These are phyloP conservation scores for Coemansia sp. DNA, from an alignment of 192 early-diverging fungal genomes.

Conservation along the genomic window DNA sequence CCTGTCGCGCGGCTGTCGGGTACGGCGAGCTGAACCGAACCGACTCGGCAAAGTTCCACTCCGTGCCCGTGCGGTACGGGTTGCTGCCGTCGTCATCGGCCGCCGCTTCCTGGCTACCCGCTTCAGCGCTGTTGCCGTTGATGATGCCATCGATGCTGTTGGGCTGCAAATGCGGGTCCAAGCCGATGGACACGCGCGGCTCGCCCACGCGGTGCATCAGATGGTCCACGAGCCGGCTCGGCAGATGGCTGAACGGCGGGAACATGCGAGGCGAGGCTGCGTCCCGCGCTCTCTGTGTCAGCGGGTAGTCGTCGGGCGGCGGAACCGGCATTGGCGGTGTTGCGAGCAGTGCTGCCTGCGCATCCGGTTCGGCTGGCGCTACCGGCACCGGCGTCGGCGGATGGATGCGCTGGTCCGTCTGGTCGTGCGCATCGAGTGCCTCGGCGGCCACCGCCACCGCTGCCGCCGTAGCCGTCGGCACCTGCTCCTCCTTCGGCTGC, in stretches of 20 bases:
- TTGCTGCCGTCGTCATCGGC: conserved; percentile 20
- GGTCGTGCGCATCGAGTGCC: background rate
- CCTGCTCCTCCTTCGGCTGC: background rate
- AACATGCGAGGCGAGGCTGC: conserved; percentile 36
- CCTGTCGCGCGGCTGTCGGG: conserved; percentile 21
- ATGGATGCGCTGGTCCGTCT: background rate
- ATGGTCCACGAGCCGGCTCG: conserved; percentile 32
- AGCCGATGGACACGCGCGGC: conserved; percentile 50
- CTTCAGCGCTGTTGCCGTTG: conserved; percentile 12
- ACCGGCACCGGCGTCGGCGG: conserved; percentile 1
- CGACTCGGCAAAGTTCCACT: conserved; percentile 51
- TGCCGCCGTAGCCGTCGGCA: background rate
- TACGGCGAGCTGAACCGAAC: conserved; percentile 53
- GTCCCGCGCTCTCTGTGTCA: background rate
- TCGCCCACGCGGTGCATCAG: conserved; percentile 52
- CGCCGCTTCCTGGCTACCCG: conserved; percentile 3
- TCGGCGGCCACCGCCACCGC: background rate
- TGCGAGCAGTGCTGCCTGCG: background rate
- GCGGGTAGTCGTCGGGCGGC: conserved; percentile 2
- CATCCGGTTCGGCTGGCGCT: background rate
- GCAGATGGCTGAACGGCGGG: conserved; percentile 56
- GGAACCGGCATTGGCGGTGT: background rate
- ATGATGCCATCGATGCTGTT: conserved; percentile 3
- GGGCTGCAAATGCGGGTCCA: conserved; percentile 26
- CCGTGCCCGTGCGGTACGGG: conserved; percentile 51